Evolutionary conservation across 2,329 filamentous ascomycete species (phyloP).

Genomic region (Neofusicoccum ribis): DNA sequence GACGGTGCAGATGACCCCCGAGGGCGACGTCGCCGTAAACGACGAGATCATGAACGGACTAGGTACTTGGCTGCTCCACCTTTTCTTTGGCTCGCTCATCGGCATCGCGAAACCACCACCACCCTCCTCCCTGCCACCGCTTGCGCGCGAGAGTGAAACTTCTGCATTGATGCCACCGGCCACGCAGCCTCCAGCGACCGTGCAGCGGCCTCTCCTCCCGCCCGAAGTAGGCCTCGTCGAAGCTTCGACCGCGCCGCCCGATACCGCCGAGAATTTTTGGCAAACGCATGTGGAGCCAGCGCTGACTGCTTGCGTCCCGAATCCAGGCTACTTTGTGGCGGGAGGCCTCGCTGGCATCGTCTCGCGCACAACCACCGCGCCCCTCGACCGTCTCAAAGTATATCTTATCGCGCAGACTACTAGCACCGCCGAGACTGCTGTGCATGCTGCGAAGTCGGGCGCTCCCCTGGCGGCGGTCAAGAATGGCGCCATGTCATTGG

Average conservation of each 20-base stretch:
- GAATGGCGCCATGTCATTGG: constrained; percentile 68
- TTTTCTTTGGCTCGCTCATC: constrained; percentile 74
- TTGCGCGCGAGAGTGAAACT: constrained; percentile 16
- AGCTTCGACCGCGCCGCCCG: constrained; percentile 23
- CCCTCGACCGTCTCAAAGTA: constrained; percentile 94
- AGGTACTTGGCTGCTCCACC: constrained; percentile 82
- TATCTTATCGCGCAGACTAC: constrained; percentile 94
- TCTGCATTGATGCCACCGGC: constrained; percentile 27
- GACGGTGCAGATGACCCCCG: constrained; percentile 83
- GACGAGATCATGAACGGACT: constrained; percentile 90
- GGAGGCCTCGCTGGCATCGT: constrained; percentile 93
- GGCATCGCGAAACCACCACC: constrained; percentile 60
- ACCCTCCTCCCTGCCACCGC: constrained; percentile 30
- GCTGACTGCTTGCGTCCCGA: constrained; percentile 66
- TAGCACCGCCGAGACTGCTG: constrained; percentile 58
- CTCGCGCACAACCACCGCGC: constrained; percentile 91
- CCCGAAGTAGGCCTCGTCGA: constrained; percentile 28
- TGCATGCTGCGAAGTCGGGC: constrained; percentile 69
- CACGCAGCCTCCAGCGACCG: constrained; percentile 31
- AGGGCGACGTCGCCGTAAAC: constrained; percentile 90
- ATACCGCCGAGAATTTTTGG: constrained; percentile 23
- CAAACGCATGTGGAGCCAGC: constrained; percentile 40
- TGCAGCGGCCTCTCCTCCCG: constrained; percentile 28
- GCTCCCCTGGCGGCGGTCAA: constrained; percentile 64
- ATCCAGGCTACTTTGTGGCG: constrained; percentile 97